Percentiles rank a stretch among this genome's conserved stretches.
Evolutionary conservation across 2,329 filamentous ascomycete species (phyloP).

Genomic region (Curvularia sp.): DNA sequence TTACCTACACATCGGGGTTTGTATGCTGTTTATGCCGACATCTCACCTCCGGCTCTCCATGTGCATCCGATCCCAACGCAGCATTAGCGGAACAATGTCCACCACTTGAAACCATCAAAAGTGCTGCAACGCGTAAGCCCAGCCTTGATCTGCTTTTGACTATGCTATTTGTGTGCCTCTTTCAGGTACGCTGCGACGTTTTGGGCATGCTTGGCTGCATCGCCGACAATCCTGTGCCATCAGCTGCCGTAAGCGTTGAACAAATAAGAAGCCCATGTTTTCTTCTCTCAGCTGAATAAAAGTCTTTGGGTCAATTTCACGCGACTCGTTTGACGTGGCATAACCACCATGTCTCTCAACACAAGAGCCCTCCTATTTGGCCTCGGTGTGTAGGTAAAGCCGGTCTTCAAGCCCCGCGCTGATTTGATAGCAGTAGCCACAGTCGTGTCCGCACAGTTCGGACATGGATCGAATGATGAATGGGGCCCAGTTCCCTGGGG

Average conservation of each 20-base stretch:
- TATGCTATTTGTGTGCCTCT: conserved; percentile 25
- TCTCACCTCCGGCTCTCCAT: conserved; percentile 42
- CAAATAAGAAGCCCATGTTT: conserved; percentile 10
- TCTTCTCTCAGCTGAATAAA: not conserved
- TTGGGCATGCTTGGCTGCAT: conserved; percentile 19
- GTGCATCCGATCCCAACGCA: conserved; percentile 17
- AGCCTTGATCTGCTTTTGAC: conserved; percentile 16
- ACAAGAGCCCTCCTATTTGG: conserved; percentile 18
- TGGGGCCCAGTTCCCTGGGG: conserved; percentile 22
- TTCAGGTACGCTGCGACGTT: conserved; percentile 11
- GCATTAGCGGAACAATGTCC: conserved; percentile 17
- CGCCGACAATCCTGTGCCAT: conserved; percentile 8
- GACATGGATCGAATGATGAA: conserved; percentile 9
- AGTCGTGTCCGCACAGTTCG: conserved; percentile 26
- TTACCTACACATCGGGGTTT: conserved; percentile 23
- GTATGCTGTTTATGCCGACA: conserved; percentile 35
- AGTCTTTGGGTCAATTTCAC: not conserved
- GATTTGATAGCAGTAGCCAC: conserved; percentile 16
- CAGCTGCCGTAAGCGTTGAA: conserved; percentile 10
- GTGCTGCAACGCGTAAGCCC: conserved; percentile 35
- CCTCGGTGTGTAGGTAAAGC: conserved; percentile 19
- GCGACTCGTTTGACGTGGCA: conserved; percentile 1
- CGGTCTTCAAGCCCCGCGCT: not conserved
- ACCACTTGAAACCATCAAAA: conserved; percentile 29
- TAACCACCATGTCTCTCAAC: conserved; percentile 18